A percentile compares a stretch with the other conserved stretches of the same genome.
Evolutionary conservation across 441 rosid genomes (phyloP).

Genomic region (Theobroma grandiflorum): DNA sequence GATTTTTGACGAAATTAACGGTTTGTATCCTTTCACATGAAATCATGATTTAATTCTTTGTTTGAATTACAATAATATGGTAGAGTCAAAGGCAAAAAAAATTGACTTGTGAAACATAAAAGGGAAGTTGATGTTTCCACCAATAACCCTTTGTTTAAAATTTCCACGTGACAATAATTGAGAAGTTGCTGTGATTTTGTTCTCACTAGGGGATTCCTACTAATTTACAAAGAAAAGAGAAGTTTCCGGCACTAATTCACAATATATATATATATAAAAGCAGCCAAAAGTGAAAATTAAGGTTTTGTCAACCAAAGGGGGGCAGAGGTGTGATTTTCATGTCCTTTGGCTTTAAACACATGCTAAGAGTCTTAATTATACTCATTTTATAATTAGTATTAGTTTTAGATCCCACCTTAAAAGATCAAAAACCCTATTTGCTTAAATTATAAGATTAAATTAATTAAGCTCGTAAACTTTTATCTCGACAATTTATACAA

Average conservation of each 20-base stretch:
- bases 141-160: not conserved
- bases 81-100: not conserved
- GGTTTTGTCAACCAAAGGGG: not conserved
- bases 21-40: too few relatives aligned
- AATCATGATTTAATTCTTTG: too few relatives aligned
- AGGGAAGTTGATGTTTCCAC: not conserved
- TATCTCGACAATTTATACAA: too few relatives aligned
- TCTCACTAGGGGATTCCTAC: not conserved
- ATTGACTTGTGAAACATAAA: not conserved
- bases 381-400: not conserved
- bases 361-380: not conserved
- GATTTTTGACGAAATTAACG: too few relatives aligned
- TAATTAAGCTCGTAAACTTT: not conserved
- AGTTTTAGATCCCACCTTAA: not conserved
- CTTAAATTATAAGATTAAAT: not conserved
- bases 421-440: not conserved
- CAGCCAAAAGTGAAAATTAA: not conserved
- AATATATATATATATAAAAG: too few relatives aligned
- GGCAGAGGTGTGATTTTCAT: constrained; percentile 7
- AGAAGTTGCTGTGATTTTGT: not conserved
- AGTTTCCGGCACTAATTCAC: constrained; percentile 15
- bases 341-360: not conserved
- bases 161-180: constrained; percentile 18
- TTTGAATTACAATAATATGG: not conserved
- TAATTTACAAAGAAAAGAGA: not conserved